Conservation (phyloP, 1,284 basidiomycete species). For the Butyriboletus appendiculatus region DNA sequence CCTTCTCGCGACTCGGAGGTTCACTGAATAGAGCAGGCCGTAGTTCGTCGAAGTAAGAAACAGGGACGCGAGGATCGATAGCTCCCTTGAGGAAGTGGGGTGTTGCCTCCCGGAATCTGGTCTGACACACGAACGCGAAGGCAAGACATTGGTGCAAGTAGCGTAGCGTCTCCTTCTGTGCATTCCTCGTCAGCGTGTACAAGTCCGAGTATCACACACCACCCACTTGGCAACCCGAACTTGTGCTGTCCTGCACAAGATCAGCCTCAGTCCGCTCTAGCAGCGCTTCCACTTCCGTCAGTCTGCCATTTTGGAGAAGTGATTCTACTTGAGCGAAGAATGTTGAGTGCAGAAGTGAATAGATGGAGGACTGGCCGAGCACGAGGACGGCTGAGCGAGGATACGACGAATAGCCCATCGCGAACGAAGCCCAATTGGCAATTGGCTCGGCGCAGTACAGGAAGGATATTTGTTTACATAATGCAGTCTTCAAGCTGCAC, state of each 20-base stretch:
- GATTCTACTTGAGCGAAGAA: slow-evolving; percentile 74
- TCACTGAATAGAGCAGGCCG: slow-evolving; percentile 55
- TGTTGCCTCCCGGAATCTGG: slow-evolving; percentile 78
- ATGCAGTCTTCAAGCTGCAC: no score
- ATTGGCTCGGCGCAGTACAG: background rate
- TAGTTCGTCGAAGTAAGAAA: slow-evolving; percentile 76
- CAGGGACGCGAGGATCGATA: slow-evolving; percentile 72
- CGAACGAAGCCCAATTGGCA: background rate
- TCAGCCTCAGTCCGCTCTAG: slow-evolving; percentile 43
- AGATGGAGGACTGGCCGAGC: slow-evolving; percentile 59
- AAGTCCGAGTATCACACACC: background rate
- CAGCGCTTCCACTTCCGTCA: slow-evolving; percentile 64
- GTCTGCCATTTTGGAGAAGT: slow-evolving; percentile 61
- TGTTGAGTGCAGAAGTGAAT: slow-evolving; percentile 71
- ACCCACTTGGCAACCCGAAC: slow-evolving; percentile 14
- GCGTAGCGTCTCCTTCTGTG: slow-evolving; percentile 61
- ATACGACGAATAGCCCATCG: slow-evolving; percentile 41
- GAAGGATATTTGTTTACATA: slow-evolving; percentile 13
- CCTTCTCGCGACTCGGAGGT: background rate
- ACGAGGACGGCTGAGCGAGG: slow-evolving; percentile 66
- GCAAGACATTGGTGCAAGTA: slow-evolving; percentile 81
- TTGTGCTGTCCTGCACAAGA: slow-evolving; percentile 10
- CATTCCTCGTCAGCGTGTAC: slow-evolving; percentile 3
- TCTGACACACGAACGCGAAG: slow-evolving; percentile 70
- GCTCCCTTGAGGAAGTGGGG: slow-evolving; percentile 68